A percentile compares a stretch with the other conserved stretches of the same genome.
These are phyloP conservation scores for Mariannaea elegans DNA, from an alignment of 2,329 filamentous ascomycete species.

Conservation along the genomic window DNA sequence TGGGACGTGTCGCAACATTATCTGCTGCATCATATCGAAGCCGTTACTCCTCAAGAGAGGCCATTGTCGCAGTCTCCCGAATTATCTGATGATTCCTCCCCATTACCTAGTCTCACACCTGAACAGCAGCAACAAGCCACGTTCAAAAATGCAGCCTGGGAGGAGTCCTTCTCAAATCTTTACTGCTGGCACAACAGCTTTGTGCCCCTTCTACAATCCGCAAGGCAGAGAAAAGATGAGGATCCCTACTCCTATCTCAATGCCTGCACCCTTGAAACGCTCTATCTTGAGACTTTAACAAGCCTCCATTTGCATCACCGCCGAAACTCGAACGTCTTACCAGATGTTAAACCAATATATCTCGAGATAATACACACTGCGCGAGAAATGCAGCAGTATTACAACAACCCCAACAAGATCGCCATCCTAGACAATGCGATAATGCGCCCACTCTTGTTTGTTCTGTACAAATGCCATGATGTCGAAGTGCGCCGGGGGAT, in stretches of 20 bases:
- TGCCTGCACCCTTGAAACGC: constrained; percentile 30
- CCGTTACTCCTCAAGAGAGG: neutral
- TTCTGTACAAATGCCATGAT: constrained; percentile 33
- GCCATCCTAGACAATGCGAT: constrained; percentile 30
- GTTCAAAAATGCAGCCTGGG: constrained; percentile 11
- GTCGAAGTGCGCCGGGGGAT: constrained; percentile 17
- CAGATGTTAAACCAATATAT: constrained; percentile 28
- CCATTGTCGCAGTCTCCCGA: neutral
- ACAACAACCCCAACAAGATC: neutral
- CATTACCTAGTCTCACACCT: neutral
- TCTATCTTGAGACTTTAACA: constrained; percentile 31
- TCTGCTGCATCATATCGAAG: constrained; percentile 10
- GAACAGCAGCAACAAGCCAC: neutral
- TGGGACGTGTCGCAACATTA: constrained; percentile 32
- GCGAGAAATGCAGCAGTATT: constrained; percentile 10
- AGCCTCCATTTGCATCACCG: constrained; percentile 20
- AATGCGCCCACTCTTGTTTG: constrained; percentile 29
- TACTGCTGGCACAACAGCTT: constrained; percentile 31
- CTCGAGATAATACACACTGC: constrained; percentile 30
- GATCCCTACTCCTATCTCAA: constrained; percentile 23
- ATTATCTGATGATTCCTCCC: neutral
- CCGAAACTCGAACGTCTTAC: constrained; percentile 23
- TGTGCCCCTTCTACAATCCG: constrained; percentile 21
- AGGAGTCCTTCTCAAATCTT: constrained; percentile 15
- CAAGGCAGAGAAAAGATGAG: constrained; percentile 9